Percentiles rank a stretch among this genome's conserved stretches.
These are phyloP conservation scores for Somion occarium DNA, from an alignment of 1,284 basidiomycete genomes.

Conservation along the genomic window DNA sequence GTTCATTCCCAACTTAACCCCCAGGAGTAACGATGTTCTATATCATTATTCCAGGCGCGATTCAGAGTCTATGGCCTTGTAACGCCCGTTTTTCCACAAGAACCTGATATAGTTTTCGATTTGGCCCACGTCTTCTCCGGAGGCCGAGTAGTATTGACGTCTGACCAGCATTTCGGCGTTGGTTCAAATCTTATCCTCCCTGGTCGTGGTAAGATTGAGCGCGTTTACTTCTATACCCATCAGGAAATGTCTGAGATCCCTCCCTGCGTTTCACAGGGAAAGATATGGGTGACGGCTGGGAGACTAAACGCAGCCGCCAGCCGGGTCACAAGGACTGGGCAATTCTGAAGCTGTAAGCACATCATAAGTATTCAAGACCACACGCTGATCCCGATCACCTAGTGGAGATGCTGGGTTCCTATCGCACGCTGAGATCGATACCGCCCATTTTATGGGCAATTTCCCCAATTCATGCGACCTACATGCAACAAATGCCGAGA, in stretches of 20 bases:
- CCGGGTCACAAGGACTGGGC: slow-evolving; percentile 88
- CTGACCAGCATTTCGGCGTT: slow-evolving; percentile 93
- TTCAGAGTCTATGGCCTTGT: slow-evolving; percentile 89
- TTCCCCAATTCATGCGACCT: slow-evolving; percentile 89
- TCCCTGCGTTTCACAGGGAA: slow-evolving; percentile 34
- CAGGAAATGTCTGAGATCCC: slow-evolving; percentile 23
- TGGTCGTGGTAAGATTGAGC: slow-evolving; percentile 67
- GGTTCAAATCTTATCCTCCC: slow-evolving; percentile 91
- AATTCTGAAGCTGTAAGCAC: slow-evolving; percentile 79
- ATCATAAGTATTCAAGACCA: neutral
- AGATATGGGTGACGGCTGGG: slow-evolving; percentile 99
- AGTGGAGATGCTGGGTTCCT: slow-evolving; percentile 48
- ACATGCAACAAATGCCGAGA: slow-evolving; percentile 54
- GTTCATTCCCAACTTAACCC: neutral
- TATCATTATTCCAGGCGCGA: slow-evolving; percentile 52
- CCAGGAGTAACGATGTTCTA: slow-evolving; percentile 7
- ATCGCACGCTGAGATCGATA: slow-evolving; percentile 85
- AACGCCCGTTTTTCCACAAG: slow-evolving; percentile 52
- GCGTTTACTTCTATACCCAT: slow-evolving; percentile 1
- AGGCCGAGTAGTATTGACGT: slow-evolving; percentile 74
- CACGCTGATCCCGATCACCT: neutral
- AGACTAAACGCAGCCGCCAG: slow-evolving; percentile 85
- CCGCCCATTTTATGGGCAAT: slow-evolving; percentile 94
- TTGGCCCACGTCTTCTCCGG: slow-evolving; percentile 90
- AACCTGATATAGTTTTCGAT: slow-evolving; percentile 59